Conservation (phyloP, 2,329 filamentous ascomycete species). For the Penicillium sp. region DNA sequence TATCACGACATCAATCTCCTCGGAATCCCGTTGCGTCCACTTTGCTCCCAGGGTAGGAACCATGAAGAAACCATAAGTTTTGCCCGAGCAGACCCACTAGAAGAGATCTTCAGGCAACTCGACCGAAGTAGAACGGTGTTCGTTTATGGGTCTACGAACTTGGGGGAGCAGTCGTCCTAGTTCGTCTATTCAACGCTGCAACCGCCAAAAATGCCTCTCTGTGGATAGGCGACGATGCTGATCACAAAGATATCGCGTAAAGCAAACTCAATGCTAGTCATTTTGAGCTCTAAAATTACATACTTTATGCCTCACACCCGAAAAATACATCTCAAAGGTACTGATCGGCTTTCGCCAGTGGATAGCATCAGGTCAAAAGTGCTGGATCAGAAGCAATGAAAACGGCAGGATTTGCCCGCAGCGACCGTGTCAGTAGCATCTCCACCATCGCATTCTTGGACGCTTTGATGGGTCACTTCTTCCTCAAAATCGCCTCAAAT, state of each 20-base stretch:
- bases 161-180: neutral
- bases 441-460: slow-evolving; percentile 12
- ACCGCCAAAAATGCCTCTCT: slow-evolving; percentile 10
- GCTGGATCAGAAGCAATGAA: slow-evolving; percentile 4
- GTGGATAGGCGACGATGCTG: slow-evolving; percentile 4
- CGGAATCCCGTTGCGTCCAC: slow-evolving; percentile 15
- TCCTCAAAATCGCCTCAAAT: neutral
- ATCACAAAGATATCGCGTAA: slow-evolving; percentile 7
- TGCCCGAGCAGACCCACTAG: neutral
- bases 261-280: neutral
- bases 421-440: slow-evolving; percentile 4
- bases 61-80: neutral
- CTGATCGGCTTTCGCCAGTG: neutral
- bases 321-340: neutral
- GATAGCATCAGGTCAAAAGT: neutral
- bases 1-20: slow-evolving; percentile 3
- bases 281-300: neutral
- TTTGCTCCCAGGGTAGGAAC: slow-evolving; percentile 17
- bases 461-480: neutral
- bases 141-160: neutral
- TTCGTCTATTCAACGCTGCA: slow-evolving; percentile 9
- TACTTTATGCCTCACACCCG: neutral
- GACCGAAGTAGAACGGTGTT: no score
- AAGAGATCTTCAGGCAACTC: neutral
- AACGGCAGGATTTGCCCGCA: slow-evolving; percentile 8